Evolutionary conservation across 345 rosid species (phyloP).

Genomic region (Salix udensis): DNA sequence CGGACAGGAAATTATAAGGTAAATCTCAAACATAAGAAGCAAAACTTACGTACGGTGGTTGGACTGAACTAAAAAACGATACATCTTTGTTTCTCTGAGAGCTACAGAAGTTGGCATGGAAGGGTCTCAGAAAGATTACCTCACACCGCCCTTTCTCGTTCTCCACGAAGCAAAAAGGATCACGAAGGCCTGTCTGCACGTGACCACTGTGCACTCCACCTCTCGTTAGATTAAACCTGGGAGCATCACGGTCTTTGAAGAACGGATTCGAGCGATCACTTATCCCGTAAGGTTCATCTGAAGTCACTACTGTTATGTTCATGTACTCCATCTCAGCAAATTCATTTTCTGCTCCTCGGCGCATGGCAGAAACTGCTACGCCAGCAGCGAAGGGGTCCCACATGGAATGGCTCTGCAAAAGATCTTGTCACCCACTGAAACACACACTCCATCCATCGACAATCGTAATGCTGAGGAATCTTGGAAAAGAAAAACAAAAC

Average conservation of each 20-base stretch:
- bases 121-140: slow-evolving; percentile 28
- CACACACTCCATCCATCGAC: too few species aligned
- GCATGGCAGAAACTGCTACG: slow-evolving; percentile 73
- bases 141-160: slow-evolving; percentile 74
- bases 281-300: slow-evolving; percentile 66
- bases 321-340: slow-evolving; percentile 84
- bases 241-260: slow-evolving; percentile 50
- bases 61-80: not conserved
- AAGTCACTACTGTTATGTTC: slow-evolving; percentile 80
- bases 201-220: slow-evolving; percentile 88
- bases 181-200: slow-evolving; percentile 64
- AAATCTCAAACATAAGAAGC: too few species aligned
- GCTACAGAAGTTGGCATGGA: too few species aligned
- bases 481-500: not conserved
- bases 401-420: slow-evolving; percentile 74
- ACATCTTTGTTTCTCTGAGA: too few species aligned
- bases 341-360: slow-evolving; percentile 50
- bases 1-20: too few species aligned
- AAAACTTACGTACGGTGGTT: too few species aligned
- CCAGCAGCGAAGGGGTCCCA: slow-evolving; percentile 90
- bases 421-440: too few species aligned
- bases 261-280: slow-evolving; percentile 78
- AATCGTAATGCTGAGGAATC: not conserved
- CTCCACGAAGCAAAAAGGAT: slow-evolving; percentile 53
- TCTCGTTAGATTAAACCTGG: slow-evolving; percentile 51